Evolutionary conservation across 768 basidiomycete species (phyloP).

Genomic region (Rhodotorula kratochvilovae): DNA sequence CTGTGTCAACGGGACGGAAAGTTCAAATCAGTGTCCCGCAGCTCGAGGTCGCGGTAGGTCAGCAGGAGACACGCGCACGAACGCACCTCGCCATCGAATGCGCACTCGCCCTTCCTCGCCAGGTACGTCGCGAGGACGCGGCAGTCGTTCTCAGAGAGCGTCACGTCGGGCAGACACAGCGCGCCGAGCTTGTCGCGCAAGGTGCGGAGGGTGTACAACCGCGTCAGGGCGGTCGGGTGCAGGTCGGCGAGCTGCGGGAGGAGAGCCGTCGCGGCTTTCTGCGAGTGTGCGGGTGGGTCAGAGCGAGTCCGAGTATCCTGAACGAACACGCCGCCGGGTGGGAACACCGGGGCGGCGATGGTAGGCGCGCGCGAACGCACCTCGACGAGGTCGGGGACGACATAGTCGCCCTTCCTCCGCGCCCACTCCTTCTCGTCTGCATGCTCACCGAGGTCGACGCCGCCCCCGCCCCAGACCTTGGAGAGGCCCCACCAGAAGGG

Average conservation of each 20-base stretch:
- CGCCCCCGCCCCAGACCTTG: conserved; percentile 7
- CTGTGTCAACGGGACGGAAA: conserved; percentile 3
- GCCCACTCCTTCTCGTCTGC: conserved; percentile 37
- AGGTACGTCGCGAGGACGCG: conserved; percentile 21
- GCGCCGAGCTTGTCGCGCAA: conserved; percentile 19
- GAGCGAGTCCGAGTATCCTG: no score
- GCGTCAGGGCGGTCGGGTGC: conserved; percentile 31
- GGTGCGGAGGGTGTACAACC: conserved; percentile 30
- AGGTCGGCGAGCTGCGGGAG: conserved; percentile 5
- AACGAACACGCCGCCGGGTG: no score
- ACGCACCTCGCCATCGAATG: conserved; percentile 24
- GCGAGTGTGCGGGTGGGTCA: neutral
- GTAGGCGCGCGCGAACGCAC: conserved; percentile 17
- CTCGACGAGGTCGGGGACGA: conserved; percentile 33
- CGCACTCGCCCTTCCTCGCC: conserved; percentile 12
- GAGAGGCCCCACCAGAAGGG: conserved; percentile 36
- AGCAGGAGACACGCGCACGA: neutral
- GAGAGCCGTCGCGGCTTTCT: conserved; percentile 20
- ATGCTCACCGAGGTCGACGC: conserved; percentile 13
- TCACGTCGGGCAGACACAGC: conserved; percentile 7
- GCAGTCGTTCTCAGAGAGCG: conserved; percentile 26
- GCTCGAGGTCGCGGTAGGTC: neutral
- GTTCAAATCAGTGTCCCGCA: neutral
- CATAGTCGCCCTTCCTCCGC: conserved; percentile 19
- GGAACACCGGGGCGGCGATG: no score